Evolutionary conservation across 2,329 filamentous ascomycete genomes (phyloP).

Genomic region (Berkeleyomyces basicola): DNA sequence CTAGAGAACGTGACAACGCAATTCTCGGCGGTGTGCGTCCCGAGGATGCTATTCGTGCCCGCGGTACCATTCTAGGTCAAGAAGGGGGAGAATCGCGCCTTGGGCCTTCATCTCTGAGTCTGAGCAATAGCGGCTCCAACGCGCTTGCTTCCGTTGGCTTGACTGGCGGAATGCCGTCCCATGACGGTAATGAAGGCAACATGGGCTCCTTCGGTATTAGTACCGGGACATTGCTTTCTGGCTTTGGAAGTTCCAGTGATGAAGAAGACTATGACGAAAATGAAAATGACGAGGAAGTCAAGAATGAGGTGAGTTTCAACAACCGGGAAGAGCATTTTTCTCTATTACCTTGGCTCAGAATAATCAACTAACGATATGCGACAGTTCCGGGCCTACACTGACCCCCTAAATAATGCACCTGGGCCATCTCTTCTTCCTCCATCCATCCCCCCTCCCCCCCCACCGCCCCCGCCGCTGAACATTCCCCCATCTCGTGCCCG

Average conservation of each 20-base stretch:
- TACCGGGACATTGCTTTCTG: constrained; percentile 62
- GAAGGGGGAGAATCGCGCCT: constrained; percentile 33
- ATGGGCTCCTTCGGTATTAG: constrained; percentile 58
- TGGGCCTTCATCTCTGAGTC: constrained; percentile 16
- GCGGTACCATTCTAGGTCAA: constrained; percentile 28
- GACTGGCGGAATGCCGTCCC: constrained; percentile 57
- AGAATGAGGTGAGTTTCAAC: constrained; percentile 41
- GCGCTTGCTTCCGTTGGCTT: constrained; percentile 69
- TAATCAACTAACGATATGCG: constrained; percentile 15
- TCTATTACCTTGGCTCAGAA: background rate
- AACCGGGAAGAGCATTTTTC: background rate
- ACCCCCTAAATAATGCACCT: constrained; percentile 32
- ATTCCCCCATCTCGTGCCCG: constrained; percentile 75
- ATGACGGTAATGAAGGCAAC: constrained; percentile 36
- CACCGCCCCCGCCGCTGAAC: constrained; percentile 63
- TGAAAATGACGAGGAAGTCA: constrained; percentile 60
- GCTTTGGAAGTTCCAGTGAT: constrained; percentile 87
- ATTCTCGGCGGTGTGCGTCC: constrained; percentile 89
- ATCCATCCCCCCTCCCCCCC: constrained; percentile 43
- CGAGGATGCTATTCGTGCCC: constrained; percentile 70
- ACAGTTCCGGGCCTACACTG: constrained; percentile 44
- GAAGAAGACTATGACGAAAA: constrained; percentile 85
- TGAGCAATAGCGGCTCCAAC: constrained; percentile 34
- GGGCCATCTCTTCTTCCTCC: constrained; percentile 35
- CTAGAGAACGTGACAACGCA: constrained; percentile 91